phyloP scores from a whole-genome alignment of 306 rosid genomes.

The Mimosa bimucronata region DNA sequence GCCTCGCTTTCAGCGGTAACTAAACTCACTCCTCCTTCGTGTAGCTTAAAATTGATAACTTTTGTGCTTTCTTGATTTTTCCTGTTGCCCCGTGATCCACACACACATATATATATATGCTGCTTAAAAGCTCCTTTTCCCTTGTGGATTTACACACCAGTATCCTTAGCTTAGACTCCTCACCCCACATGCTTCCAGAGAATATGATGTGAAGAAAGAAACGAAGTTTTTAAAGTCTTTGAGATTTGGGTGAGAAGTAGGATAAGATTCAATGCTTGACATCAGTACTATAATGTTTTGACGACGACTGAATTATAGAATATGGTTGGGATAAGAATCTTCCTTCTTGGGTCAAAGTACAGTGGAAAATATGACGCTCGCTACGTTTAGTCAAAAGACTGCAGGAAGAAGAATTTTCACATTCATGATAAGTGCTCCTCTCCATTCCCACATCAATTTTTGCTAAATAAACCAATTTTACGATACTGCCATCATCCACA shows the following conservation, averaged over 20 bases:
- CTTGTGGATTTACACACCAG: neutral
- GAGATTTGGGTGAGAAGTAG: neutral
- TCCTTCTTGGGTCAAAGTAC: neutral
- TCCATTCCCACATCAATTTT: neutral
- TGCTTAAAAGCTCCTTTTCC: neutral
- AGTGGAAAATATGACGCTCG: neutral
- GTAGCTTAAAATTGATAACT: neutral
- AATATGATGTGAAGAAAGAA: neutral
- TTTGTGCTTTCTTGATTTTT: neutral
- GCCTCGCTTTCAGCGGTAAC: constrained; percentile 94
- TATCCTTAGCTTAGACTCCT: neutral
- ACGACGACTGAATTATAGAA: neutral
- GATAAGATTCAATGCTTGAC: neutral
- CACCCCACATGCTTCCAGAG: neutral
- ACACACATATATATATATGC: neutral
- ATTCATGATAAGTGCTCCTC: neutral
- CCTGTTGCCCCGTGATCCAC: neutral
- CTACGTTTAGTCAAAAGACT: neutral
- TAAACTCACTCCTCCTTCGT: neutral
- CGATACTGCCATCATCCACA: neutral
- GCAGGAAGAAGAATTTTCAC: neutral
- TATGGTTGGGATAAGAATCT: constrained; percentile 1
- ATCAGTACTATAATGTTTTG: neutral
- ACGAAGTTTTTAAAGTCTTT: too few species aligned
- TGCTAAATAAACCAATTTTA: neutral